phyloP scores from a whole-genome alignment of 2,329 filamentous ascomycete genomes.

The Penicillium oxalicum region DNA sequence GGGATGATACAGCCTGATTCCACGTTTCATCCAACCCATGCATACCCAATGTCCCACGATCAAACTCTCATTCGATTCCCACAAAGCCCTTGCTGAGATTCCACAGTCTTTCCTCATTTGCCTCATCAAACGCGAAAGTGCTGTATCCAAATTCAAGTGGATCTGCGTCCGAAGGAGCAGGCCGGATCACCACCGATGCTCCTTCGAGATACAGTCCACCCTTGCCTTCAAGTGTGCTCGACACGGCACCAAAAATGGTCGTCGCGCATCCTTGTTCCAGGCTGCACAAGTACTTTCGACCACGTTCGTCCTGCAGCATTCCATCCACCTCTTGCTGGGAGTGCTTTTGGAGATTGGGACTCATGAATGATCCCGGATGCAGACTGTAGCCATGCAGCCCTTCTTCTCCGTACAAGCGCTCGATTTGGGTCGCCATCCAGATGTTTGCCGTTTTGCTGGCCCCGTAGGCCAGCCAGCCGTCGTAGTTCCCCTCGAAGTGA shows the following conservation, averaged over 20 bases:
- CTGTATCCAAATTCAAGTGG: too few relatives aligned
- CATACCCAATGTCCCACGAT: too few relatives aligned
- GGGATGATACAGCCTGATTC: too few relatives aligned
- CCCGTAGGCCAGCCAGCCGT: slow-evolving; percentile 7
- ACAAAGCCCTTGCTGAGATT: too few relatives aligned
- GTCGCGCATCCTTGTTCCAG: not conserved
- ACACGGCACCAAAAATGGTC: slow-evolving; percentile 2
- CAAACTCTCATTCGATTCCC: too few relatives aligned
- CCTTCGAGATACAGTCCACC: slow-evolving; percentile 1
- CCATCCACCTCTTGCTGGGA: not conserved
- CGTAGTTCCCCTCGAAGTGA: slow-evolving; percentile 12
- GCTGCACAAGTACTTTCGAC: not conserved
- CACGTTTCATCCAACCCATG: too few relatives aligned
- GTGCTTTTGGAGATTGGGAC: not conserved
- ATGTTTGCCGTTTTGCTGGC: slow-evolving; percentile 4
- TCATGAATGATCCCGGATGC: not conserved
- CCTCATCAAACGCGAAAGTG: too few relatives aligned
- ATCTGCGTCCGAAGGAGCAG: too few relatives aligned
- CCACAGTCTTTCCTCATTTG: too few relatives aligned
- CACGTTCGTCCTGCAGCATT: not conserved
- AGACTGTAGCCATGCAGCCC: slow-evolving; percentile 1
- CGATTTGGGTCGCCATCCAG: slow-evolving; percentile 2
- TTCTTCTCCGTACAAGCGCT: not conserved
- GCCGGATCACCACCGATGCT: too few relatives aligned
- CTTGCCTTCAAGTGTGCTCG: slow-evolving; percentile 1